Conservation (phyloP, 2,329 filamentous ascomycete genomes). For the Talaromyces sp. region DNA sequence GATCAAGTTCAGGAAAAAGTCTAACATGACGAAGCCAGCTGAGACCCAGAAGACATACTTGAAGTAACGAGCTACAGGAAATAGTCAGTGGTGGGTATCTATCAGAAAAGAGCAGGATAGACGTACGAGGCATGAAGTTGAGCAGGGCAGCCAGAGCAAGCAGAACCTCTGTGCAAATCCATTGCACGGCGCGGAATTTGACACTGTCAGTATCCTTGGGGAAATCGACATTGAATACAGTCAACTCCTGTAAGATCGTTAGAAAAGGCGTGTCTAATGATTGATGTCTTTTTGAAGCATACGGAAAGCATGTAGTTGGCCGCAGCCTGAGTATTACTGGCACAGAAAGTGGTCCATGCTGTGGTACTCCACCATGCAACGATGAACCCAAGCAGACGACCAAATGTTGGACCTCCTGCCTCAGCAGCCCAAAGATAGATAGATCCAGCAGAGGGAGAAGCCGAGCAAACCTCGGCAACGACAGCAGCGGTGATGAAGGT, state of each 20-base stretch:
- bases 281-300: constrained; percentile 15
- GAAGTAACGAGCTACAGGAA: constrained; percentile 25
- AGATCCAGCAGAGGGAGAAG: constrained; percentile 60
- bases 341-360: constrained; percentile 63
- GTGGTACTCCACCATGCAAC: constrained; percentile 68
- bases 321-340: constrained; percentile 56
- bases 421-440: constrained; percentile 67
- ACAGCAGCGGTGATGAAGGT: constrained; percentile 64
- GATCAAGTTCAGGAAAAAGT: constrained; percentile 63
- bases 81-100: background rate
- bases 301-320: constrained; percentile 58
- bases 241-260: constrained; percentile 51
- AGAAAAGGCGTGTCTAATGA: constrained; percentile 3
- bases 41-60: constrained; percentile 54
- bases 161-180: constrained; percentile 59
- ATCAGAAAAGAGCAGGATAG: background rate
- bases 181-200: constrained; percentile 64
- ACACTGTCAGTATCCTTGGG: constrained; percentile 56
- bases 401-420: constrained; percentile 57
- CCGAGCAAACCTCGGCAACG: constrained; percentile 63
- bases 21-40: constrained; percentile 55
- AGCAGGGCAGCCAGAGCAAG: constrained; percentile 54
- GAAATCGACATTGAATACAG: constrained; percentile 60
- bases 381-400: constrained; percentile 61
- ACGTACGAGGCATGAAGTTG: constrained; percentile 56